Evolutionary conservation across 169 alveolate genomes (phyloP), one percentile per base, ranked within the genome.

Genomic region (Cryptosporidium bovis): DNA sequence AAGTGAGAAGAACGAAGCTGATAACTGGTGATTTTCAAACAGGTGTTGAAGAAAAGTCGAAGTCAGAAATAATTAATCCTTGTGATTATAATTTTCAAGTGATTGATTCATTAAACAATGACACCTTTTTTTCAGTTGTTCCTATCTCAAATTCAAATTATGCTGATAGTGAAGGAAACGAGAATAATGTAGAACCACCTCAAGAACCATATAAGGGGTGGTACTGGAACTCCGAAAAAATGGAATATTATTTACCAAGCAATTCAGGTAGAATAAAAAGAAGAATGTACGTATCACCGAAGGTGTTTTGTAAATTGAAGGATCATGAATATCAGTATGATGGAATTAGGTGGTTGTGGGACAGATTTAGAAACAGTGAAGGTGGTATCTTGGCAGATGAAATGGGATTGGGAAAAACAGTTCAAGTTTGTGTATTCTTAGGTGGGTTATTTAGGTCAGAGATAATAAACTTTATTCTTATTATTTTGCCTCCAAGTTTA

Each of bases 351-450:
- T 93, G 95, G 95, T 58, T 93, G 65, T 82, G 87, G 65, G 85
- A 85, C 10, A 90, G 93, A 20, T 91, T 93, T 83, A 58, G 67
- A 29, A 90, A 83, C 20, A 55, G 85, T 29, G 93, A 90, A 44
- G 93, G 93, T 83, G 96, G 93, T 1, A 91, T 93, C 18, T 69
- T 93, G 10, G 96, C 95, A 5, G 96, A 93, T 89, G 95, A 92
- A 67, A 93, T 93, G 96, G 96, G 96, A 36, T 65, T 93, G 50
- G 96, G 96, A 36, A 93, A 93, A 82, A 93, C 95, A 13, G 77
- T 93, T 15, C 84, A 92, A 85, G 90, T 90, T 60, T 83, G 90
- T 68, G 64, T 83, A 53, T 82, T 91, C 65, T 51, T 90, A 46
- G 71, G 92, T 82, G 51, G 87, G 18, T 58, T 82, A 48, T 77